A percentile compares a stretch with the other conserved stretches of the same genome.
phyloP scores from a whole-genome alignment of 1,139 yeast genomes.

The Pichia inconspicua region DNA sequence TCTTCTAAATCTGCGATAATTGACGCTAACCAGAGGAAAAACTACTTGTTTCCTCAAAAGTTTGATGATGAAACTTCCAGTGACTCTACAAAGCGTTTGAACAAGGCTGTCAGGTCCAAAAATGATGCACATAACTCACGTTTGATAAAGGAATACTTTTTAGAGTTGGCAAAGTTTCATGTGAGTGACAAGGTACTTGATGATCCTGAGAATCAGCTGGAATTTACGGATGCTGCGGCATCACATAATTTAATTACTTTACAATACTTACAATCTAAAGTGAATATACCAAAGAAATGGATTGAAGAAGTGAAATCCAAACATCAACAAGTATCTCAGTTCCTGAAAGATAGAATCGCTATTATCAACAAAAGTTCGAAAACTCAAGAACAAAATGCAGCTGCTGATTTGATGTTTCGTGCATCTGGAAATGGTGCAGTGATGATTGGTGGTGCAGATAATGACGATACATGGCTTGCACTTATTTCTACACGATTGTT shows the following conservation, averaged over 20 bases:
- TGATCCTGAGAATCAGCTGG: constrained; percentile 5
- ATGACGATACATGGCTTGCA: constrained; percentile 50
- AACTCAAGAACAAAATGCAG: neutral
- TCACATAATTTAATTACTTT: neutral
- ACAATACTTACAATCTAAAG: constrained; percentile 4
- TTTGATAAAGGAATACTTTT: constrained; percentile 2
- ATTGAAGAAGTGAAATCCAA: constrained; percentile 5
- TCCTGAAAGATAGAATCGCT: neutral
- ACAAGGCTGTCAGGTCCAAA: neutral
- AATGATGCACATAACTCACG: constrained; percentile 1
- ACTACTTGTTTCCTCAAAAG: neutral
- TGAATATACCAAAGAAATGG: constrained; percentile 5
- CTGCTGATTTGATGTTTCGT: neutral
- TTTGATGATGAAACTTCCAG: neutral
- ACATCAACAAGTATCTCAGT: constrained; percentile 1
- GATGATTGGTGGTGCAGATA: constrained; percentile 50
- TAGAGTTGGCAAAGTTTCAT: neutral
- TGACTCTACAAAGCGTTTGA: neutral
- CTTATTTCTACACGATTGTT: constrained; percentile 45
- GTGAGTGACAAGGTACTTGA: constrained; percentile 2
- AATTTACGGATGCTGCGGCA: constrained; percentile 1
- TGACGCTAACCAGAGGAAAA: neutral
- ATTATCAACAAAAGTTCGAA: neutral
- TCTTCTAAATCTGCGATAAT: neutral
- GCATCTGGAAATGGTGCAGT: constrained; percentile 51